A percentile compares a stretch with the other conserved stretches of the same genome.
Evolutionary conservation across 345 rosid genomes (phyloP).

Genomic region (Eucalyptus lansdowneana): DNA sequence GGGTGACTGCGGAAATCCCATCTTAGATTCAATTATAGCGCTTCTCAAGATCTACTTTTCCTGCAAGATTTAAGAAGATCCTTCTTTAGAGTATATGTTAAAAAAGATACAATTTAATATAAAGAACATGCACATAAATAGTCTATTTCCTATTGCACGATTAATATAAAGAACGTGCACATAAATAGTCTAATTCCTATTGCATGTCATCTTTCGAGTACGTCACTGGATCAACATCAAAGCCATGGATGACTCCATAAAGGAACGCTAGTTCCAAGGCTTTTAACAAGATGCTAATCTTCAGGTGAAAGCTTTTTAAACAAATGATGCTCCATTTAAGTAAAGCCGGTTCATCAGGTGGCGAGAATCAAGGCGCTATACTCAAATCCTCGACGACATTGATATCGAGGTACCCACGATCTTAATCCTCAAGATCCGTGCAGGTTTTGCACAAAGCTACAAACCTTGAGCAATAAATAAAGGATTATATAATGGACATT

Average conservation of each 20-base stretch:
- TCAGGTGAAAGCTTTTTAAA: not conserved
- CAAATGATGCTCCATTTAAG: not conserved
- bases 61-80: not conserved
- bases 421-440: not conserved
- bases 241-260: not conserved
- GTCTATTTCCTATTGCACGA: not conserved
- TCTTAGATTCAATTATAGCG: not conserved
- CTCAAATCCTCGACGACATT: not conserved
- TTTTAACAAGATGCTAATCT: not conserved
- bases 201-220: not conserved
- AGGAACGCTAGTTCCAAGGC: not conserved
- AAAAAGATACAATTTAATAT: not conserved
- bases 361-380: not conserved
- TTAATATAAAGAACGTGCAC: not conserved
- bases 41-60: not conserved
- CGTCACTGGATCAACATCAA: not conserved
- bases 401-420: not conserved
- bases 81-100: not conserved
- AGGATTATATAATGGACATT: not conserved
- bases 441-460: not conserved
- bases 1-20: not conserved
- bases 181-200: not conserved
- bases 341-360: not conserved
- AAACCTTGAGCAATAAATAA: not conserved
- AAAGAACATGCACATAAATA: not conserved